Percentiles rank a stretch among this genome's conserved stretches.
These are phyloP conservation scores for Colletotrichum orbiculare DNA, from an alignment of 2,329 filamentous ascomycete species.

Conservation along the genomic window DNA sequence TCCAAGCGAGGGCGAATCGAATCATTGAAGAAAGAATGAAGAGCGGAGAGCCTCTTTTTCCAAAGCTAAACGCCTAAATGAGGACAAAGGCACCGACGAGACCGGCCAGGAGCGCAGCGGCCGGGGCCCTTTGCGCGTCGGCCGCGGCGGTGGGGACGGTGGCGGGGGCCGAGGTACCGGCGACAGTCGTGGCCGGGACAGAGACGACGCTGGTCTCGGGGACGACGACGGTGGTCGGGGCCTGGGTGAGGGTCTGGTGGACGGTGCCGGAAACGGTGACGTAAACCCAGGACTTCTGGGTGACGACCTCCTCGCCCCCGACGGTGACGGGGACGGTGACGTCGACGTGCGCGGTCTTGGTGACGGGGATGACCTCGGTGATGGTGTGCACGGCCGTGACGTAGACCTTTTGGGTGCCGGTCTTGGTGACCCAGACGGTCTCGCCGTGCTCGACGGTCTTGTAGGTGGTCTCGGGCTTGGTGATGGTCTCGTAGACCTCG, in stretches of 20 bases:
- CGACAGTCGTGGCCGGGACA: conserved; percentile 41
- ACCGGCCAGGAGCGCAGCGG: conserved; percentile 51
- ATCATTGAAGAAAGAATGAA: not conserved
- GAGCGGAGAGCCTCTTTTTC: not conserved
- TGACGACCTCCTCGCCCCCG: conserved; percentile 46
- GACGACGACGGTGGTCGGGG: conserved; percentile 44
- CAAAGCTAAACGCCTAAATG: conserved; percentile 41
- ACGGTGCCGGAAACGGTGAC: conserved; percentile 43
- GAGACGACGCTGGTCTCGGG: conserved; percentile 44
- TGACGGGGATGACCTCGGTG: conserved; percentile 54
- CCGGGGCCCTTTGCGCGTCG: conserved; percentile 47
- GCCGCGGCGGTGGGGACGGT: conserved; percentile 45
- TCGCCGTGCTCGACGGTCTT: conserved; percentile 54
- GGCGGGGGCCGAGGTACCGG: conserved; percentile 38
- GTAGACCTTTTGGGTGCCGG: conserved; percentile 53
- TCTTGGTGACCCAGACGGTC: conserved; percentile 52
- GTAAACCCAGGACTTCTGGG: conserved; percentile 46
- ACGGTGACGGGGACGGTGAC: conserved; percentile 53
- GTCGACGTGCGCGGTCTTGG: conserved; percentile 50
- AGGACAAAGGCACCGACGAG: conserved; percentile 51
- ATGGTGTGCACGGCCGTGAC: conserved; percentile 48
- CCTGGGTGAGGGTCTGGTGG: conserved; percentile 39
- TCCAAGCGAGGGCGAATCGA: not conserved
- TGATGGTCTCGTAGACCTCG: conserved; percentile 50
- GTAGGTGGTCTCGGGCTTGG: conserved; percentile 52